Percentiles rank a stretch among this genome's conserved stretches.
Evolutionary conservation across 768 basidiomycete species (phyloP).

Genomic region (Agaricus blazei): DNA sequence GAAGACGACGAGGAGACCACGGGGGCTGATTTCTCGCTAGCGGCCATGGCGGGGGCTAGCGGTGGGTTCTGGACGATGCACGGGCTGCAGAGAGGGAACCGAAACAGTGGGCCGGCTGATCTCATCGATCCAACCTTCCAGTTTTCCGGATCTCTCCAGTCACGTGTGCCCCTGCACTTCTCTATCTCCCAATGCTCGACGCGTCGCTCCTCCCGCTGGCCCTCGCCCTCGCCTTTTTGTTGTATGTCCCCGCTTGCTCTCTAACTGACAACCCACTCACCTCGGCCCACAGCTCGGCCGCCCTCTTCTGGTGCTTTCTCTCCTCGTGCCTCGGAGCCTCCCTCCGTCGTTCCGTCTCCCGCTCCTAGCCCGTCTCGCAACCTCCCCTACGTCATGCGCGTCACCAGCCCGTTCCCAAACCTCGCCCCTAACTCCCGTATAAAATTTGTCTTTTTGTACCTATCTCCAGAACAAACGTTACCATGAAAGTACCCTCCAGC

Average conservation of each 20-base stretch:
- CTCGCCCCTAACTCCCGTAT: background rate
- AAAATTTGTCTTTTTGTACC: conserved; percentile 8
- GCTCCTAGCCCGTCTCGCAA: background rate
- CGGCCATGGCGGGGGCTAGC: conserved; percentile 26
- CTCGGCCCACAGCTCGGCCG: conserved; percentile 23
- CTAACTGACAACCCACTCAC: background rate
- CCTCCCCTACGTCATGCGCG: background rate
- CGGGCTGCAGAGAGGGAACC: conserved; percentile 29
- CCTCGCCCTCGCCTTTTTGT: conserved; percentile 41
- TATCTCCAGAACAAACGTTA: background rate
- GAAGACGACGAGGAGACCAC: conserved; percentile 23
- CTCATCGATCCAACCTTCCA: conserved; percentile 34
- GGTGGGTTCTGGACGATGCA: conserved; percentile 22
- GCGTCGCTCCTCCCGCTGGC: background rate
- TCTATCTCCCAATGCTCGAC: no score
- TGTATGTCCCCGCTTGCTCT: conserved; percentile 28
- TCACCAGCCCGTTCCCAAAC: background rate
- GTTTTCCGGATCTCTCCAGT: conserved; percentile 22
- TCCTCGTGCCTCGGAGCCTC: conserved; percentile 62
- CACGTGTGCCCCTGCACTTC: no score
- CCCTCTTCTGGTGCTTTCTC: conserved; percentile 60
- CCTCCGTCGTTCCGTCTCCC: conserved; percentile 27
- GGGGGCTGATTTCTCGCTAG: conserved; percentile 22
- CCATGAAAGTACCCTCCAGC: conserved; percentile 43
- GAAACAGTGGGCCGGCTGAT: conserved; percentile 33